phyloP scores from a whole-genome alignment of 1,284 basidiomycete species.

The Rhodotorula sp. region DNA sequence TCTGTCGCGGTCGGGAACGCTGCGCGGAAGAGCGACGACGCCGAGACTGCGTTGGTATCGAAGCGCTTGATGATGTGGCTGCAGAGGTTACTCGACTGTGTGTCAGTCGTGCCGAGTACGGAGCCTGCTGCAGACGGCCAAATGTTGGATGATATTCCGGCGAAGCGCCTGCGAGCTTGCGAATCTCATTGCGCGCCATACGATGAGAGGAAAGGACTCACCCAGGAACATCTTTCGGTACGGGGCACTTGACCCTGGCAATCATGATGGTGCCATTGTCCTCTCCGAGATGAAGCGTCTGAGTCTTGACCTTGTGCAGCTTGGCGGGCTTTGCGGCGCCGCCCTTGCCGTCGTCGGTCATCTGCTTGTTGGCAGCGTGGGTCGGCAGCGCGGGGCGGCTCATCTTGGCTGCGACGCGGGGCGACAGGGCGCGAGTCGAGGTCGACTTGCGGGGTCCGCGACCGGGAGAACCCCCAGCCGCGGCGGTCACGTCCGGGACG shows the following conservation, averaged over 20 bases:
- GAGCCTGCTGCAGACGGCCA: background rate
- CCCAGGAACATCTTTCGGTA: slow-evolving; percentile 51
- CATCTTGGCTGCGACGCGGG: slow-evolving; percentile 9
- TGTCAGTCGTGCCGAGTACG: background rate
- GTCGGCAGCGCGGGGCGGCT: slow-evolving; percentile 26
- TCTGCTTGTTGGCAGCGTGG: slow-evolving; percentile 36
- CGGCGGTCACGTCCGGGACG: background rate
- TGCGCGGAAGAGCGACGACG: slow-evolving; percentile 97
- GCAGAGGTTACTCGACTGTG: background rate
- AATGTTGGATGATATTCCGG: too few relatives aligned
- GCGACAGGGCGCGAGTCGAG: slow-evolving; percentile 26
- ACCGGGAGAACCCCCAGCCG: background rate
- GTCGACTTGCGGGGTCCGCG: slow-evolving; percentile 16
- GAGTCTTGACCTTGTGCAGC: slow-evolving; percentile 44
- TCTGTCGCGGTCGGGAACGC: slow-evolving; percentile 85
- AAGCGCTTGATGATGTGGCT: slow-evolving; percentile 77
- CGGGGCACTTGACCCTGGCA: slow-evolving; percentile 89
- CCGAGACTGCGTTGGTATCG: slow-evolving; percentile 90
- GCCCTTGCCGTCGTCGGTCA: slow-evolving; percentile 23
- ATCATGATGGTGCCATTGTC: slow-evolving; percentile 61
- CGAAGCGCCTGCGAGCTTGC: too few relatives aligned
- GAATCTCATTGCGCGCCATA: too few relatives aligned
- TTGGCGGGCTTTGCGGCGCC: slow-evolving; percentile 4
- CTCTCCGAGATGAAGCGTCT: slow-evolving; percentile 41
- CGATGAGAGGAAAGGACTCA: slow-evolving; percentile 9